Evolutionary conservation across 495 filamentous ascomycete genomes (phyloP), one percentile per base, ranked within the genome.

Genomic region (Hyaloscypha hepaticicola): DNA sequence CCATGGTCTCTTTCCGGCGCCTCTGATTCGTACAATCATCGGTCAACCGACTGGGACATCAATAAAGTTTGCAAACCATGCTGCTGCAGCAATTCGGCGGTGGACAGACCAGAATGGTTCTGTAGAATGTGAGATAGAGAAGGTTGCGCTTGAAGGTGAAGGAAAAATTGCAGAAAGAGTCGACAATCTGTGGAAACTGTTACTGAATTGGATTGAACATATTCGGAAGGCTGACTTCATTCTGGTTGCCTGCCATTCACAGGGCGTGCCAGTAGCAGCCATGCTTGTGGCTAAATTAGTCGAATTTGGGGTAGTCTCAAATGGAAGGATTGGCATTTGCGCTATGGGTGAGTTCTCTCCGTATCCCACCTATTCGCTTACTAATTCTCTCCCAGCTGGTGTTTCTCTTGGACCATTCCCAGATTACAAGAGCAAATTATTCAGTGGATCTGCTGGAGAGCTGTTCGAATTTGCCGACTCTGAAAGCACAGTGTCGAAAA

Each of bases 1-100:
- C 21, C 95, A 99, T 76, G 95, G 95, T 5, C 92, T 93, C 65
- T 97, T 96, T 68, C 95, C 95, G 5, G 92, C 92, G 24, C 84
- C 88, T 0, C 81, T 95, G 45, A 82, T 99, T 29, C 88, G 94
- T 14, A 89, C 87, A 26, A 87, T 99, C 27, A 85, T 98, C 6
- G 95, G 95, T 2, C 96, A 97, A 66, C 95, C 95, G 0, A 97
- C 92, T 6, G 95, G 95, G 5, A 99, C 95, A 6, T 97, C 93
- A 1, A 87, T 97, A 63, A 88, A 90, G 49, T 99, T 99, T 72
- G 93, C 93, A 12, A 95, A 90, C 66, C 88, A 90, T 74, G 92
- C 91, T 19, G 92, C 92, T 16, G 86, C 88, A 28, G 87, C 94
- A 1, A 93, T 99, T 67, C 83, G 87, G 62, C 83, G 88, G 63